Percentiles rank a stretch among this genome's conserved stretches.
Evolutionary conservation across 1,139 yeast species (phyloP).

Genomic region (Fermentozyma sake): DNA sequence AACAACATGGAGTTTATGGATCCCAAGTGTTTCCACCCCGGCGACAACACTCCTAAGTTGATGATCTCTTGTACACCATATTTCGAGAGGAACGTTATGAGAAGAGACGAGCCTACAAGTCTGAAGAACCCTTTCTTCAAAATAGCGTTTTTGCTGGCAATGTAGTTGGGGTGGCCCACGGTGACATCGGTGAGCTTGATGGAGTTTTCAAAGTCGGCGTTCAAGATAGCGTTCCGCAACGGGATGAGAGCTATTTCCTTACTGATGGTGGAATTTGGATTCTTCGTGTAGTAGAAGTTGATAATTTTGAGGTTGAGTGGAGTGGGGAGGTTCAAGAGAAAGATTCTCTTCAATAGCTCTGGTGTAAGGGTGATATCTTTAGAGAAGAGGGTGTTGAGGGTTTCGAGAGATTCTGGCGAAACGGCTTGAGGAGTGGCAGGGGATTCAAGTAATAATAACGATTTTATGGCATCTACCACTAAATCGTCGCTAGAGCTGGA

Average conservation of each 20-base stretch:
- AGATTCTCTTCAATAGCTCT: slow-evolving; percentile 24
- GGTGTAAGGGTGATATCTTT: slow-evolving; percentile 19
- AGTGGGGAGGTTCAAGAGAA: slow-evolving; percentile 33
- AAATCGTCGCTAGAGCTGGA: too few species aligned
- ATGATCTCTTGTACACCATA: slow-evolving; percentile 34
- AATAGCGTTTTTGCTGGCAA: slow-evolving; percentile 25
- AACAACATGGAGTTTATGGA: slow-evolving; percentile 59
- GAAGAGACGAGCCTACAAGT: slow-evolving; percentile 30
- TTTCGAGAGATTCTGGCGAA: slow-evolving; percentile 6
- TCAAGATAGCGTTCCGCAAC: slow-evolving; percentile 53
- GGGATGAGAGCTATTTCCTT: slow-evolving; percentile 54
- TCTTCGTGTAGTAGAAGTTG: slow-evolving; percentile 29
- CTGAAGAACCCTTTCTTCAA: slow-evolving; percentile 26
- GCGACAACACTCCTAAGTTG: slow-evolving; percentile 29
- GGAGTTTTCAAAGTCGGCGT: slow-evolving; percentile 57
- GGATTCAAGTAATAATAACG: slow-evolving; percentile 7
- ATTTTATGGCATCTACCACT: slow-evolving; percentile 4
- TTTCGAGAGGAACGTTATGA: slow-evolving; percentile 35
- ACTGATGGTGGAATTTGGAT: slow-evolving; percentile 33
- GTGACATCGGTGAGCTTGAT: slow-evolving; percentile 57
- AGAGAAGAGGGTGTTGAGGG: slow-evolving; percentile 16
- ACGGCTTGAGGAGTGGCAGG: slow-evolving; percentile 9
- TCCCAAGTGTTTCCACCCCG: slow-evolving; percentile 39
- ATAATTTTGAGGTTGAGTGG: slow-evolving; percentile 25
- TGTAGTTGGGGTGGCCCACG: slow-evolving; percentile 52